Evolutionary conservation across 2,329 filamentous ascomycete species (phyloP).

Genomic region (Clathrospora elynae): DNA sequence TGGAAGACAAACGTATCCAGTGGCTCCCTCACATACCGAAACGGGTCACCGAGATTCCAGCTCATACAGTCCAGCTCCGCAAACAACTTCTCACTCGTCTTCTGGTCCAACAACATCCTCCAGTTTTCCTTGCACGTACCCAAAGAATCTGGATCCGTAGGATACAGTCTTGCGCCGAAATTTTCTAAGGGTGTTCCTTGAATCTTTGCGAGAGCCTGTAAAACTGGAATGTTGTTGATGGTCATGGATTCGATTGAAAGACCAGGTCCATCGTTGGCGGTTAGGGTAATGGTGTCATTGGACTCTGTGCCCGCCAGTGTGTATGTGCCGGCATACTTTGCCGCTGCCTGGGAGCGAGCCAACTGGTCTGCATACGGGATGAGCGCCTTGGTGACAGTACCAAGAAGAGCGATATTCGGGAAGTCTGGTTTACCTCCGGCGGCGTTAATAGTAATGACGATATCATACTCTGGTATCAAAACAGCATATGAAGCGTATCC

Average conservation of each 20-base stretch:
- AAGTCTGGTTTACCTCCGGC: constrained; percentile 21
- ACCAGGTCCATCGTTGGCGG: constrained; percentile 30
- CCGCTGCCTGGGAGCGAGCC: constrained; percentile 22
- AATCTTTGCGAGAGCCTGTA: constrained; percentile 19
- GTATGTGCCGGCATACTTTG: constrained; percentile 31
- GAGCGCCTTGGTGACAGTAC: constrained; percentile 16
- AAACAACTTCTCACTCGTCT: constrained; percentile 12
- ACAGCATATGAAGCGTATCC: constrained; percentile 30
- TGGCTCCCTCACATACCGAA: constrained; percentile 25
- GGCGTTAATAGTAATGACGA: constrained; percentile 29
- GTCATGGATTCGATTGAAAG: constrained; percentile 20
- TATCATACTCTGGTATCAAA: constrained; percentile 32
- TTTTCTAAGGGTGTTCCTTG: constrained; percentile 9
- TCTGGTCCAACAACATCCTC: constrained; percentile 26
- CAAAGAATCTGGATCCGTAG: constrained; percentile 27
- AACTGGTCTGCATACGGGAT: constrained; percentile 29
- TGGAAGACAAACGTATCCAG: constrained; percentile 29
- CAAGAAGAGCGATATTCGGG: constrained; percentile 21
- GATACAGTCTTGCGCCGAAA: constrained; percentile 30
- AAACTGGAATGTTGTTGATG: constrained; percentile 24
- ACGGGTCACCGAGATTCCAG: constrained; percentile 28
- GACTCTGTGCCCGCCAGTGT: background rate
- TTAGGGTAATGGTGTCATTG: constrained; percentile 14
- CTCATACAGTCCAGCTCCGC: constrained; percentile 29
- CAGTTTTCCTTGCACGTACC: constrained; percentile 19